Base-by-base conservation (phyloP, 2,329 filamentous ascomycete genomes). In the Passalora sequoiae region DNA sequence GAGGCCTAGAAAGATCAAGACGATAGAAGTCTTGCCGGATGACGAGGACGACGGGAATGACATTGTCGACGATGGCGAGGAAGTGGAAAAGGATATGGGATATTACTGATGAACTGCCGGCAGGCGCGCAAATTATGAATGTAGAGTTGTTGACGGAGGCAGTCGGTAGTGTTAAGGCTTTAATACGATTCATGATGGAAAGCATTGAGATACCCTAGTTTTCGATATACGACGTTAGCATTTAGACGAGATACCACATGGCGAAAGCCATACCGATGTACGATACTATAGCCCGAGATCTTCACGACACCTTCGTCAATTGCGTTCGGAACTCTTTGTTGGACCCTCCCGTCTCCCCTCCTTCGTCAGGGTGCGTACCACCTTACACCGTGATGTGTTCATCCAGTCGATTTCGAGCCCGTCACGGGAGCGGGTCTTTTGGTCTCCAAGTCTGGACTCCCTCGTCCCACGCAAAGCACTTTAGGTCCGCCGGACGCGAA, bases 1-100 rank as follows among this genome's bases (percentile, higher is more conserved):
- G 8, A 36, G 20, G 33, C 33, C 33, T 1, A 36, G 33, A 20
- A 36, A 36, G 33, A 9, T 17, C 8, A 36, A 36, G 33, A 24
- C 8, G n/a, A 20, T 24, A 6, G 20, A 24, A 6, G 15, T 24
- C 13, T 17, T n/a, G 17, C 20, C n/a, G 8, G 33, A 36, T 21
- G 13, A 36, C 9, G 33, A 36, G 15, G 15, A 35, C 9, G 31
- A 35, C 16, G 21, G 17, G 15, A 21, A 35, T 12, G 31, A 35
- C 6, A 12, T 6, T 12, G 12, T 27, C 6, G 24, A 27, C 12
- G 24, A 27, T 6, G 6, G 24, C 24, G 24, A 12, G 6, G 24
- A 6, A 7, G 24, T 27, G 24, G 24, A 27, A 12, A n/a, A n/a
- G n/a, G 24, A 27, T 12, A 12, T 12, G 12, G 31, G n/a, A 13